Base-by-base conservation (phyloP, 768 basidiomycete species). In the Agaricus bisporus region DNA sequence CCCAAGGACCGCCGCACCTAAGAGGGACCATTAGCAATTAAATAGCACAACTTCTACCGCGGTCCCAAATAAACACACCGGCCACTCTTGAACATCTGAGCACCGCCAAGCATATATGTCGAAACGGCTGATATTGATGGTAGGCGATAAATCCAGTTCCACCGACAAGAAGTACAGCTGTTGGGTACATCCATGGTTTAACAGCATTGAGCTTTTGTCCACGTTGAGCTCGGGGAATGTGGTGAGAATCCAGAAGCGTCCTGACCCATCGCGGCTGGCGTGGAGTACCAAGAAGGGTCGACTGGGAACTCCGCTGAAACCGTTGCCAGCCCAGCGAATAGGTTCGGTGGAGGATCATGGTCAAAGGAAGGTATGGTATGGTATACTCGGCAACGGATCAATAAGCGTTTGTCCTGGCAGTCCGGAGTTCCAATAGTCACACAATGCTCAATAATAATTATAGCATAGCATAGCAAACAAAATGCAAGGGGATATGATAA, bases 51-150 rank as follows among this genome's bases (percentile, higher is more conserved):
- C 39, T 38, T 14, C 38, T 39, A 38, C 28, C 5, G 42, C 20
- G 17, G 29, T 5, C 18, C n/a, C n/a, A 32, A 46, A 26, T 15
- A 17, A 38, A 25, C 58, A 68, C 69, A 78, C 81, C 71, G 49
- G 86, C 92, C 49, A 97, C 79, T 48, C 90, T 78, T 3, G 86
- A 85, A 65, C 93, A 95, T 53, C 95, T 80, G 41, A 83, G 71
- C 20, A 78, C 71, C 10, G 95, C 93, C 48, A 95, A 74, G 5
- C 79, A 66, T 2, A 81, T 71, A 68, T 95, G 87, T 41, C 91
- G 77, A 62, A 91, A 83, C 1, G 91, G 83, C 51, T 87, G 78
- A 56, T 74, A 79, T 29, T 80, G 77, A 54, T 91, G 70, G 68
- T 91, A 95, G 12, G 82, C 78, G 48, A 77, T 54, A 48, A 66